phyloP scores from a whole-genome alignment of 139 green algal genomes.

The Chlamydomonas eustigma region DNA sequence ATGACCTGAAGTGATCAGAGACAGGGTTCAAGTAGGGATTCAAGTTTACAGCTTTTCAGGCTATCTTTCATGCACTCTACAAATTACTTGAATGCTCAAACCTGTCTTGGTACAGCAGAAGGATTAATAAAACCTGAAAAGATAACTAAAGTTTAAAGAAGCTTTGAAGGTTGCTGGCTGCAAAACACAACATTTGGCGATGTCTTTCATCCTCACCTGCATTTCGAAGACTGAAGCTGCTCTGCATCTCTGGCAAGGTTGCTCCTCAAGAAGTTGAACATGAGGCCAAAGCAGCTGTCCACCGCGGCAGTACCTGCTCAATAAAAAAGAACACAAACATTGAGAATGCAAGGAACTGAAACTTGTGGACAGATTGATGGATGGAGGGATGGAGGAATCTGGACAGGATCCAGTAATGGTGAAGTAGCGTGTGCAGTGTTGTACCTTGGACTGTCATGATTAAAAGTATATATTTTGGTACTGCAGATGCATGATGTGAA shows the following conservation, averaged over 20 bases:
- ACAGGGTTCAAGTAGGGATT: too few species aligned
- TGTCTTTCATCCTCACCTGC: constrained; percentile 26
- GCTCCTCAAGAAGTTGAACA: not conserved
- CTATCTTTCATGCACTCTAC: not conserved
- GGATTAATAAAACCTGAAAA: not conserved
- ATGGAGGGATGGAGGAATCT: too few species aligned
- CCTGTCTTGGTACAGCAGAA: not conserved
- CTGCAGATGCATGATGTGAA: too few species aligned
- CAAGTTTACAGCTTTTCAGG: not conserved
- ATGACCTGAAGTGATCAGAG: too few species aligned
- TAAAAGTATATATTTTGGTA: too few species aligned
- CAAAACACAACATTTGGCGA: too few species aligned
- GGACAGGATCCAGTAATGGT: too few species aligned
- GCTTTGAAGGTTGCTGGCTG: not conserved
- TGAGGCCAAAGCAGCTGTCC: constrained; percentile 42
- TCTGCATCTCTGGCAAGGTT: constrained; percentile 32
- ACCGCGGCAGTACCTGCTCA: constrained; percentile 43
- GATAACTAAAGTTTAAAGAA: not conserved
- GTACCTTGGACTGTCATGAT: too few species aligned
- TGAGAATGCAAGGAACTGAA: too few species aligned
- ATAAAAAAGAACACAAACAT: too few species aligned
- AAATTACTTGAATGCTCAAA: not conserved
- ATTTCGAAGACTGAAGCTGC: constrained; percentile 41
- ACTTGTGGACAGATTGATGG: too few species aligned
- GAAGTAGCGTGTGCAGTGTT: too few species aligned